phyloP scores from a whole-genome alignment of 805 yeast species.

The Pichia exigua region DNA sequence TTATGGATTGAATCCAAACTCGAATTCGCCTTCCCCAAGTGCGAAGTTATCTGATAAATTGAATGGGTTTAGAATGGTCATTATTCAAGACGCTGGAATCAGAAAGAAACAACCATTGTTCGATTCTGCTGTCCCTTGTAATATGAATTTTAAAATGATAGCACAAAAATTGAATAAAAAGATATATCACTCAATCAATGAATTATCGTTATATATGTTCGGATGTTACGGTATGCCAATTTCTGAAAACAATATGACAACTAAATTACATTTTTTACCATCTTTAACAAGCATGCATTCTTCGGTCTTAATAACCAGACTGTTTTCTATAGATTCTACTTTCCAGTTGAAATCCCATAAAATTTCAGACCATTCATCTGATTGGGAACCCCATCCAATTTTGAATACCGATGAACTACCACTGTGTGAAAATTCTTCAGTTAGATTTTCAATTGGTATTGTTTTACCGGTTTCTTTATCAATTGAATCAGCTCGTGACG shows the following conservation, averaged over 20 bases:
- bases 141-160: slow-evolving; percentile 10
- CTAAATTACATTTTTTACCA: slow-evolving; percentile 43
- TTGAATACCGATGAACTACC: slow-evolving; percentile 26
- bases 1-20: slow-evolving; percentile 5
- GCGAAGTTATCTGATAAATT: slow-evolving; percentile 20
- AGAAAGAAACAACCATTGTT: slow-evolving; percentile 41
- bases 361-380: slow-evolving; percentile 7
- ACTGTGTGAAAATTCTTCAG: slow-evolving; percentile 10
- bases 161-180: slow-evolving; percentile 22
- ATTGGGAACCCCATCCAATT: slow-evolving; percentile 40
- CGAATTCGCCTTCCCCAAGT: slow-evolving; percentile 12
- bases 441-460: slow-evolving; percentile 41
- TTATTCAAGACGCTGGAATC: slow-evolving; percentile 45
- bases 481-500: slow-evolving; percentile 27
- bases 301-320: slow-evolving; percentile 38
- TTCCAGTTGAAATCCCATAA: slow-evolving; percentile 11
- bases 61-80: slow-evolving; percentile 33
- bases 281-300: slow-evolving; percentile 28
- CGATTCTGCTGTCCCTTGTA: slow-evolving; percentile 32
- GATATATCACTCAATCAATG: slow-evolving; percentile 35
- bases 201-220: slow-evolving; percentile 45
- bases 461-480: slow-evolving; percentile 36
- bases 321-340: slow-evolving; percentile 30
- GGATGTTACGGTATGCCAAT: slow-evolving; percentile 47
- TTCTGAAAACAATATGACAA: slow-evolving; percentile 35